Evolutionary conservation across 1,284 basidiomycete genomes (phyloP).

Genomic region (Mycena citricolor): DNA sequence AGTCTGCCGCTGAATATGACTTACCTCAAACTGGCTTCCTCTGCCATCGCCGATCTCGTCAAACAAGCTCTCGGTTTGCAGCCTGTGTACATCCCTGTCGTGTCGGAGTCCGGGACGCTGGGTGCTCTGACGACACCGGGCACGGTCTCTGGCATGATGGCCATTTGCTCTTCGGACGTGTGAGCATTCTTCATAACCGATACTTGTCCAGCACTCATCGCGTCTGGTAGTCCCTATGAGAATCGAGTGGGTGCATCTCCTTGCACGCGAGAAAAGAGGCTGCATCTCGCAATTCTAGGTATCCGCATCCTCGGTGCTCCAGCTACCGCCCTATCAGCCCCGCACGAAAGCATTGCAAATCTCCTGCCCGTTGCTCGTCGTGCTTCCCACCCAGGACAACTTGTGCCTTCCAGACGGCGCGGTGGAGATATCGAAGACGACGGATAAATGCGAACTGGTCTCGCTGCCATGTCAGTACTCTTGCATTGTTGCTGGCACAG

Average conservation of each 20-base stretch:
- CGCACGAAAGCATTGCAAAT: slow-evolving; percentile 15
- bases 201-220: not conserved
- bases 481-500: not conserved
- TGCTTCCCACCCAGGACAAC: slow-evolving; percentile 5
- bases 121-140: slow-evolving; percentile 4
- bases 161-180: not conserved
- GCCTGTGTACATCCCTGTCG: slow-evolving; percentile 17
- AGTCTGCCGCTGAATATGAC: slow-evolving; percentile 8
- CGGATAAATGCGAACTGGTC: slow-evolving; percentile 15
- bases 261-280: slow-evolving; percentile 18
- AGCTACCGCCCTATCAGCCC: not conserved
- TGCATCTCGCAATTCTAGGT: slow-evolving; percentile 14
- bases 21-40: slow-evolving; percentile 6
- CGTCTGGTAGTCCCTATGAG: no score
- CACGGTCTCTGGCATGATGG: not conserved
- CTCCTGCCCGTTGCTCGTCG: slow-evolving; percentile 13
- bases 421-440: slow-evolving; percentile 1
- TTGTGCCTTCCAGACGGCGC: slow-evolving; percentile 12
- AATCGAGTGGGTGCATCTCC: no score
- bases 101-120: slow-evolving; percentile 5
- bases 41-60: slow-evolving; percentile 14
- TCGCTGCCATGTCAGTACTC: slow-evolving; percentile 12
- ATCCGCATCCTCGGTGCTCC: slow-evolving; percentile 18
- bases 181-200: slow-evolving; percentile 19
- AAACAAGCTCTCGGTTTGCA: slow-evolving; percentile 9